A percentile compares a stretch with the other conserved stretches of the same genome.
Evolutionary conservation across 306 rosid species (phyloP).

Genomic region (Begonia peltatifolia): DNA sequence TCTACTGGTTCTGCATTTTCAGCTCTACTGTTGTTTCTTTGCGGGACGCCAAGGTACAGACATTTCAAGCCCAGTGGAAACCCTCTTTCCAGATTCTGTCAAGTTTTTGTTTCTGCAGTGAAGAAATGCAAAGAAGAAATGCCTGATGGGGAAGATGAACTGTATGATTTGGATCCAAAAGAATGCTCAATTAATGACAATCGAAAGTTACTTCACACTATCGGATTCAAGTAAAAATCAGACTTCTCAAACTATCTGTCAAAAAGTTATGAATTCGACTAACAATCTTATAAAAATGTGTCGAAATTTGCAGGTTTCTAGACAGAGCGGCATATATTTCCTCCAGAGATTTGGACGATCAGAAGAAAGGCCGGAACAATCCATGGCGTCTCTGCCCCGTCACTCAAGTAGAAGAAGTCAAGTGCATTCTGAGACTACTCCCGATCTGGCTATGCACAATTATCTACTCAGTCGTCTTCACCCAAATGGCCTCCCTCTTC

Average conservation of each 20-base stretch:
- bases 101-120: constrained; percentile 67
- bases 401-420: constrained; percentile 92
- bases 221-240: constrained; percentile 78
- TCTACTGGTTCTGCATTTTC: constrained; percentile 73
- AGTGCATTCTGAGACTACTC: constrained; percentile 84
- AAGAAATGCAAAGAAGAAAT: constrained; percentile 44
- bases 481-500: constrained; percentile 98
- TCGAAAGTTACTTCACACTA: constrained; percentile 78
- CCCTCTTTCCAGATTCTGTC: constrained; percentile 78
- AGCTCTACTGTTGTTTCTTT: constrained; percentile 78
- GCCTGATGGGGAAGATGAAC: constrained; percentile 43
- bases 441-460: constrained; percentile 99
- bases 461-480: constrained; percentile 86
- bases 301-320: constrained; percentile 45
- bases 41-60: constrained; percentile 65
- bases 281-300: no score
- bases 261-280: no score
- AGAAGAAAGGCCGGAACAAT: constrained; percentile 21
- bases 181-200: constrained; percentile 29
- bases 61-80: constrained; percentile 90
- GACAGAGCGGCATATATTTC: constrained; percentile 83
- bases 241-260: not conserved
- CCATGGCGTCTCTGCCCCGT: constrained; percentile 81
- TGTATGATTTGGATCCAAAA: constrained; percentile 23
- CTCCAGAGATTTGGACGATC: constrained; percentile 54